Evolutionary conservation across 2,329 filamentous ascomycete species (phyloP), one percentile per base, ranked within the genome.

Genomic region (Fusarium ramigenum): DNA sequence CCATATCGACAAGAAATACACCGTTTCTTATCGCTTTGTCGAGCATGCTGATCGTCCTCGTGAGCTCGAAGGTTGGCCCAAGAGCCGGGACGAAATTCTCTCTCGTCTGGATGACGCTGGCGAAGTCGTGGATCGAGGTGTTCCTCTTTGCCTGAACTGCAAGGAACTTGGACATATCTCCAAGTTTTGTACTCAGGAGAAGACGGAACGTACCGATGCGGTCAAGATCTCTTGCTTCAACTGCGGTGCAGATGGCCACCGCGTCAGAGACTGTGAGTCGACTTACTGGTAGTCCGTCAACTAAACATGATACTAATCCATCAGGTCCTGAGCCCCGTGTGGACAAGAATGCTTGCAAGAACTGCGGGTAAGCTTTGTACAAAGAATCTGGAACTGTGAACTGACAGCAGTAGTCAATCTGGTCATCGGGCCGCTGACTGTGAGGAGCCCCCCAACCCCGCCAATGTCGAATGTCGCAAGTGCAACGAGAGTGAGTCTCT

Each of bases 341-440:
- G 36, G 89, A 92, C 83, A 90, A 85, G 63, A 91, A 87, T 73
- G 90, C 89, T 12, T 93, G 92, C 87, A 89, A 87, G 79, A 93
- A 93, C 79, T 93, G 91, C 83, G 88, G 87, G 85, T 86, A 73
- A 66, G 81, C 79, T 28, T 32, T 39, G 19, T 19, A 19, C 8
- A 9, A 42, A 11, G 4, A 3, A 43, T 34, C 18, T 9, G 18
- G 32, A 25, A 39, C 50, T 63, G 66, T 60, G 75, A 53, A 49
- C 67, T 72, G 50, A 77, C 46, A 28, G 39, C 1, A 14, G 34
- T 52, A 85, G 86, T 12, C 80, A 89, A 81, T 81, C 82, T 28
- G 88, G 87, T 21, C 88, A 90, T 77, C 85, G 81, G 65, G 82
- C 80, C 28, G 77, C 83, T 10, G 87, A 90, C 0, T 90, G 87